These are phyloP conservation scores for Moringa oleifera DNA, from an alignment of 345 rosid species.

Conservation along the genomic window DNA sequence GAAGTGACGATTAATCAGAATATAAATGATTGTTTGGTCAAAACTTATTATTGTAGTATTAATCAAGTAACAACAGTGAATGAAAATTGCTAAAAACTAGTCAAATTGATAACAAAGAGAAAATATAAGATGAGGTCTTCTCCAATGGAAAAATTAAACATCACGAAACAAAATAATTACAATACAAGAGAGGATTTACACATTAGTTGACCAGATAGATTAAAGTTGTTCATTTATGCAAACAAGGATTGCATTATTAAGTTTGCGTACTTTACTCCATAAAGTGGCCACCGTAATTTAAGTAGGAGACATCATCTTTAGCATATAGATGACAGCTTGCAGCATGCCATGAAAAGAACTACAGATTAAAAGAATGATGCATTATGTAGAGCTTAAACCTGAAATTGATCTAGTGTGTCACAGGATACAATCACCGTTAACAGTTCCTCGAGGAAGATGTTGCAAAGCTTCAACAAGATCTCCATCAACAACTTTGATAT, in stretches of 20 bases:
- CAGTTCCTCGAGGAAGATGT: constrained; percentile 68
- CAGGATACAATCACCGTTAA: constrained; percentile 85
- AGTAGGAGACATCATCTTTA: too few relatives aligned
- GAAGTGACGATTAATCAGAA: neutral
- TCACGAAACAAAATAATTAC: neutral
- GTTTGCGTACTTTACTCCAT: neutral
- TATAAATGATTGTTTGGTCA: too few relatives aligned
- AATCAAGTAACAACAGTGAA: neutral
- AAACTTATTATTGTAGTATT: too few relatives aligned
- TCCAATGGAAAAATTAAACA: neutral
- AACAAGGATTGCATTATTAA: neutral
- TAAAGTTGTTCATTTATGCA: neutral
- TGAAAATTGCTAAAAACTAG: neutral
- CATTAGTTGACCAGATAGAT: neutral
- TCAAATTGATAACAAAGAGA: constrained; percentile 5
- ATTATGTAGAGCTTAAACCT: neutral
- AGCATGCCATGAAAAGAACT: too few relatives aligned
- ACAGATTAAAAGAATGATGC: neutral
- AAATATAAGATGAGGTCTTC: neutral
- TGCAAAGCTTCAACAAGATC: constrained; percentile 39
- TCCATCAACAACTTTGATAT: constrained; percentile 70
- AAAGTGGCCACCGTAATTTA: neutral
- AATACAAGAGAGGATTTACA: neutral
- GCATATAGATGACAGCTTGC: too few relatives aligned
- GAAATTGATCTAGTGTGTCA: neutral